phyloP scores from a whole-genome alignment of 2,329 filamentous ascomycete genomes.

The Scedosporium dehoogii region DNA sequence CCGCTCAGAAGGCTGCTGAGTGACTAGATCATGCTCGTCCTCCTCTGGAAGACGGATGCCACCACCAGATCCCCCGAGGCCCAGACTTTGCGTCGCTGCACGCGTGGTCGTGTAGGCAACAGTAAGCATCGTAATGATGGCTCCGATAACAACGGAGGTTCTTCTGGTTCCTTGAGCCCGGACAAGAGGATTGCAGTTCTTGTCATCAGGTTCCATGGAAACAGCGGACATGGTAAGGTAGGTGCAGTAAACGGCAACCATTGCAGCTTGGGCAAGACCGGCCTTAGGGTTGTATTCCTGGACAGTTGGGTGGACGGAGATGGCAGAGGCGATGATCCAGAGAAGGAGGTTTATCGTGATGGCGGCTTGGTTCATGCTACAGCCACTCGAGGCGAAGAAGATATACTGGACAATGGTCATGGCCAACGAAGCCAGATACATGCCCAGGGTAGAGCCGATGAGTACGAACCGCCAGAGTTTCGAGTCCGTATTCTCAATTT shows the following conservation, averaged over 20 bases:
- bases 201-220: conserved; percentile 94
- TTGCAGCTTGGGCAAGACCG: conserved; percentile 91
- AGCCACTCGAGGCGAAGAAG: conserved; percentile 77
- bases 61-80: conserved; percentile 49
- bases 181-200: conserved; percentile 86
- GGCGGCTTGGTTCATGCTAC: conserved; percentile 92
- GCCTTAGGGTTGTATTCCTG: conserved; percentile 91
- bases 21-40: conserved; percentile 77
- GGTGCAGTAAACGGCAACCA: conserved; percentile 96
- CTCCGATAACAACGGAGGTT: conserved; percentile 83
- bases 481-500: conserved; percentile 86
- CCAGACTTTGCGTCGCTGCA: conserved; percentile 82
- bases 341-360: conserved; percentile 90
- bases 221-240: conserved; percentile 98
- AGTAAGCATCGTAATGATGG: conserved; percentile 91
- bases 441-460: conserved; percentile 83
- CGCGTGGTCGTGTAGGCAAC: conserved; percentile 96
- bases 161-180: conserved; percentile 78
- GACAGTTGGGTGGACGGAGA: conserved; percentile 82
- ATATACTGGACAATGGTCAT: conserved; percentile 98
- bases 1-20: conserved; percentile 64
- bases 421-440: conserved; percentile 83
- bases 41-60: conserved; percentile 55
- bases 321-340: conserved; percentile 66
- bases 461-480: conserved; percentile 74